Conservation (phyloP, 2,329 filamentous ascomycete species). For the Orbilia blumenaviensis region DNA sequence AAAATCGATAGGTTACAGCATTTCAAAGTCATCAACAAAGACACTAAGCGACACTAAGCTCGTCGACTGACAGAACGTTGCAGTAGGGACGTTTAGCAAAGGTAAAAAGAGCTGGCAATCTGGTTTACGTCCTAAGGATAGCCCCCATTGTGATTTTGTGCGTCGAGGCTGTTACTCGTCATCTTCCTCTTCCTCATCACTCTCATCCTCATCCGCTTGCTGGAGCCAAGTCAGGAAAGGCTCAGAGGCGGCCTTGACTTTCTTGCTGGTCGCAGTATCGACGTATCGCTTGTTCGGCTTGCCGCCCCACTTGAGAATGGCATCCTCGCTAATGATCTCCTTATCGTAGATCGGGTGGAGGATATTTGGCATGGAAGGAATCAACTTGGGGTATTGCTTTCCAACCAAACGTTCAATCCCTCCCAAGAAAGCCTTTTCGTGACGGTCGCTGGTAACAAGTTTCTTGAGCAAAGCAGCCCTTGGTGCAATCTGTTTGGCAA, state of each 20-base stretch:
- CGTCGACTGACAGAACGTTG: conserved; percentile 1
- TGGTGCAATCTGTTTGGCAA: conserved; percentile 80
- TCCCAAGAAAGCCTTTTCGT: conserved; percentile 93
- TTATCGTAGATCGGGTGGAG: conserved; percentile 89
- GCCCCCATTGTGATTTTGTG: too few species aligned
- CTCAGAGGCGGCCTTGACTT: conserved; percentile 93
- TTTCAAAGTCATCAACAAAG: background rate
- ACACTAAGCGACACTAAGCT: background rate
- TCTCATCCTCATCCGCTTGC: conserved; percentile 79
- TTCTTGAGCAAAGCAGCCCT: conserved; percentile 90
- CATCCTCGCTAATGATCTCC: conserved; percentile 87
- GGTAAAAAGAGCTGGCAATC: background rate
- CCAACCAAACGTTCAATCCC: conserved; percentile 92
- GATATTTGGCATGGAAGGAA: conserved; percentile 81
- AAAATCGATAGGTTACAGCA: background rate
- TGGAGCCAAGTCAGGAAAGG: conserved; percentile 94
- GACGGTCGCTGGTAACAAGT: conserved; percentile 73
- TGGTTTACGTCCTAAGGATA: background rate
- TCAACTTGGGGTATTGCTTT: conserved; percentile 81
- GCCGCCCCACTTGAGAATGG: conserved; percentile 86
- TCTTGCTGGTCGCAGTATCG: conserved; percentile 86
- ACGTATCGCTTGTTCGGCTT: conserved; percentile 96
- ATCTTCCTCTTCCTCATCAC: conserved; percentile 69
- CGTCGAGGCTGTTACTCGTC: too few species aligned
- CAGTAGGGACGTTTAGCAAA: background rate